Percentiles rank a stretch among this genome's conserved stretches.
phyloP scores from a whole-genome alignment of 176 grass and related monocot species.

The Calamus simplicifolius region DNA sequence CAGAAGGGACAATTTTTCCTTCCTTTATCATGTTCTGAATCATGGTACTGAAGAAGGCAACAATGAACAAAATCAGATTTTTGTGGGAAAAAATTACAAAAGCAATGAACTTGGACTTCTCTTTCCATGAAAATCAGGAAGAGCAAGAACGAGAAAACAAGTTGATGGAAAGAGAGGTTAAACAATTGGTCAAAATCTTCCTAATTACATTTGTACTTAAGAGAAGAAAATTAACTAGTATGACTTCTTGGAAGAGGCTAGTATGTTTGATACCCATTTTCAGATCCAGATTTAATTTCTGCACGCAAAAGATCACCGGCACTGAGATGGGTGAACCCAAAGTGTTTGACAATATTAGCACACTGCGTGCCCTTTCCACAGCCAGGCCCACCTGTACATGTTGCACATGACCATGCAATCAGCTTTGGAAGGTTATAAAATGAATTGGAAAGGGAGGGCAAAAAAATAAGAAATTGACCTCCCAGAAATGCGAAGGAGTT shows the following conservation, averaged over 20 bases:
- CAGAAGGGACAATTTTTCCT: slow-evolving; percentile 22
- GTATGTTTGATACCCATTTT: neutral
- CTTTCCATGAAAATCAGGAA: too few relatives aligned
- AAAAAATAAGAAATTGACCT: neutral
- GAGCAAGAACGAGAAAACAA: too few relatives aligned
- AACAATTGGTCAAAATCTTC: too few relatives aligned
- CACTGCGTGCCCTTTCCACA: slow-evolving; percentile 3
- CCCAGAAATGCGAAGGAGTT: neutral
- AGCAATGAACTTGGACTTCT: too few relatives aligned
- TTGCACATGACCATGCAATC: neutral
- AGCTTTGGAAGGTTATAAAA: neutral
- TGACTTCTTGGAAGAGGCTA: too few relatives aligned
- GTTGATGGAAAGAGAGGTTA: too few relatives aligned
- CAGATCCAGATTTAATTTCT: slow-evolving; percentile 1
- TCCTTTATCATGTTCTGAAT: slow-evolving; percentile 19
- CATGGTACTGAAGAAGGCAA: slow-evolving; percentile 10
- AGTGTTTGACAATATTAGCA: slow-evolving; percentile 4
- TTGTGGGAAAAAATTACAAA: slow-evolving; percentile 7
- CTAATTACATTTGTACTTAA: too few relatives aligned
- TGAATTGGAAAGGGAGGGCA: too few relatives aligned
- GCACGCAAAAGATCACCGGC: slow-evolving; percentile 4
- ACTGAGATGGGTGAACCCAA: slow-evolving; percentile 7
- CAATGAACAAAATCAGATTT: neutral
- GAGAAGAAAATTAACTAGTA: too few relatives aligned
- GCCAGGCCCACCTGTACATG: slow-evolving; percentile 1